Evolutionary conservation across 2,329 filamentous ascomycete species (phyloP).

Genomic region (Xylariaceae sp.): DNA sequence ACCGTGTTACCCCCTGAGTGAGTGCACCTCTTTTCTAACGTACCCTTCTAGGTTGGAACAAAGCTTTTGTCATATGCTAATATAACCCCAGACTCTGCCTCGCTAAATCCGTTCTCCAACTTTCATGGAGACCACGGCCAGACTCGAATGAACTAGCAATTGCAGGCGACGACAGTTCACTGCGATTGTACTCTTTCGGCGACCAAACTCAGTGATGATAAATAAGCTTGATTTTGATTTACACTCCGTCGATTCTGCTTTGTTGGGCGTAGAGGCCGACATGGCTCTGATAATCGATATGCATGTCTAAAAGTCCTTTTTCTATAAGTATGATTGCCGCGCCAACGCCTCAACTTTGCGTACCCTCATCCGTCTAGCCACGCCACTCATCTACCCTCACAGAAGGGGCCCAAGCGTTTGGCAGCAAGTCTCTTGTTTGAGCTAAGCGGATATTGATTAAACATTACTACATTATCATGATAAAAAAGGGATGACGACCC

Average conservation of each 20-base stretch:
- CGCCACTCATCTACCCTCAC: too few relatives aligned
- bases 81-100: conserved; percentile 45
- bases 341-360: too few relatives aligned
- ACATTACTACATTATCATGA: conserved; percentile 22
- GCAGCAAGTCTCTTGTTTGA: too few relatives aligned
- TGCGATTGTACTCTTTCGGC: conserved; percentile 52
- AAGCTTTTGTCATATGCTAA: conserved; percentile 11
- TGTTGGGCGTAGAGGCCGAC: too few relatives aligned
- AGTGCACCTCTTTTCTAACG: conserved; percentile 21
- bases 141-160: conserved; percentile 43
- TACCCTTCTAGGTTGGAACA: neutral
- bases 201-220: too few relatives aligned
- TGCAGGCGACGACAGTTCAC: conserved; percentile 58
- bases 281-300: conserved; percentile 8
- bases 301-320: conserved; percentile 6
- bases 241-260: too few relatives aligned
- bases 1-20: conserved; percentile 37
- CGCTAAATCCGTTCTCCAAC: conserved; percentile 61
- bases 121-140: conserved; percentile 61
- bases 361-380: too few relatives aligned
- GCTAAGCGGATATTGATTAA: too few relatives aligned
- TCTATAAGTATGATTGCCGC: conserved; percentile 2
- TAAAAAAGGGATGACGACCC: too few relatives aligned
- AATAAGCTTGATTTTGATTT: too few relatives aligned
- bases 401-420: too few relatives aligned